phyloP scores from a whole-genome alignment of 352 stramenopile genomes.

The Globisporangium recalcitrans region DNA sequence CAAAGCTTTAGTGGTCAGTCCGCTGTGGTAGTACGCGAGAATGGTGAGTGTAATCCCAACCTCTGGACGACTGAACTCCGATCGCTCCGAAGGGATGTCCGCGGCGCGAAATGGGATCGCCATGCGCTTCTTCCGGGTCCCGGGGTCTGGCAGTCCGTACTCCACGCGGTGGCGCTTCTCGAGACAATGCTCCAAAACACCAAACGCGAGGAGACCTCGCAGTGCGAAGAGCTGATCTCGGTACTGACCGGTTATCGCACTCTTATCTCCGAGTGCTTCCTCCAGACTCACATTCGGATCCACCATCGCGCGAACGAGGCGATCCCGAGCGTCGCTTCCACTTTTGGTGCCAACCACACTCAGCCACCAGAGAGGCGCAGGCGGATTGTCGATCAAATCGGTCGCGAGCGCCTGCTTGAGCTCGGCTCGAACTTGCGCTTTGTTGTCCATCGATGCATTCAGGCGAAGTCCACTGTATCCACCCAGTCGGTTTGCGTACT shows the following conservation, averaged over 20 bases:
- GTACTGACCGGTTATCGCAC: constrained; percentile 10
- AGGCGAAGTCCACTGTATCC: constrained; percentile 43
- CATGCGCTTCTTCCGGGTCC: constrained; percentile 52
- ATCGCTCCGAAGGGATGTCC: constrained; percentile 73
- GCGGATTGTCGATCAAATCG: constrained; percentile 51
- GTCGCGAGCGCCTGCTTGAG: constrained; percentile 45
- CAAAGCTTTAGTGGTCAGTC: no score
- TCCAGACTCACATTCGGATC: constrained; percentile 29
- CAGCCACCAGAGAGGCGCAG: constrained; percentile 71
- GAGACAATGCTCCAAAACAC: constrained; percentile 77
- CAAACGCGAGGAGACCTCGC: constrained; percentile 69
- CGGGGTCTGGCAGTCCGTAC: constrained; percentile 53
- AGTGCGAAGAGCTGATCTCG: constrained; percentile 49
- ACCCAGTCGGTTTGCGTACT: constrained; percentile 33
- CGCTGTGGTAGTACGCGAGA: constrained; percentile 82
- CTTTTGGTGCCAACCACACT: constrained; percentile 17
- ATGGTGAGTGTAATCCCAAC: constrained; percentile 77
- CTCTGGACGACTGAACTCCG: constrained; percentile 89
- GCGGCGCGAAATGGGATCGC: constrained; percentile 84
- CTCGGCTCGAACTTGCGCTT: constrained; percentile 11
- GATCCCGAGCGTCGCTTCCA: constrained; percentile 1
- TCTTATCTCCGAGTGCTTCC: no score
- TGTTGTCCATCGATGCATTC: constrained; percentile 20
- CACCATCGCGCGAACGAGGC: constrained; percentile 32
- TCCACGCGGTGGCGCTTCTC: constrained; percentile 81